These are phyloP conservation scores for Mycogone perniciosa DNA, from an alignment of 2,329 filamentous ascomycete species.

Conservation along the genomic window DNA sequence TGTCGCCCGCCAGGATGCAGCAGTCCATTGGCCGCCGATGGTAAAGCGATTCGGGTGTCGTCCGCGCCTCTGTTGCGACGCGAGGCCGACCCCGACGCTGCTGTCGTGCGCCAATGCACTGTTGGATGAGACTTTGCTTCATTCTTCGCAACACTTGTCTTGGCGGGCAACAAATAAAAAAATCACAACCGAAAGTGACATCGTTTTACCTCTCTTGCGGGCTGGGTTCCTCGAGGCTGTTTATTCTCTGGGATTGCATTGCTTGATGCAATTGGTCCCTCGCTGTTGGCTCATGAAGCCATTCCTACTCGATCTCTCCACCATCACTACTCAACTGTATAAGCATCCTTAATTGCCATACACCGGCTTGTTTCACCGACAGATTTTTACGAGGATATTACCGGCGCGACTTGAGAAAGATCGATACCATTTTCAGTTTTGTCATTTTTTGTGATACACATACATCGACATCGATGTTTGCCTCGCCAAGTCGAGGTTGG, in stretches of 20 bases:
- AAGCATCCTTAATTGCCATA: constrained; percentile 45
- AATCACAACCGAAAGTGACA: constrained; percentile 30
- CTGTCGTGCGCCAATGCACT: constrained; percentile 30
- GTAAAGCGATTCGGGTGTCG: constrained; percentile 33
- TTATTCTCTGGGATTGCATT: constrained; percentile 16
- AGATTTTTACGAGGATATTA: constrained; percentile 32
- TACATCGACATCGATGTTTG: constrained; percentile 22
- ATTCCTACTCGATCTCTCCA: background rate
- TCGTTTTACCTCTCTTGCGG: constrained; percentile 33
- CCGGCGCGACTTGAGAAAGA: constrained; percentile 37
- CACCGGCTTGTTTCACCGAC: constrained; percentile 33
- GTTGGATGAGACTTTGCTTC: constrained; percentile 32
- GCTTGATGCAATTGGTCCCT: constrained; percentile 21
- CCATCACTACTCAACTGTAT: constrained; percentile 35
- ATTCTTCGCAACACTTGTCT: constrained; percentile 40
- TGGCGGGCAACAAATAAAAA: constrained; percentile 42
- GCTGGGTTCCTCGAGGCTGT: constrained; percentile 33
- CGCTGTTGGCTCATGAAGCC: constrained; percentile 25
- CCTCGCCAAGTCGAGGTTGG: constrained; percentile 31
- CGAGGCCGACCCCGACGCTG: constrained; percentile 29
- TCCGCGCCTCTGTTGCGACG: constrained; percentile 28
- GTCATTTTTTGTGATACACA: constrained; percentile 24
- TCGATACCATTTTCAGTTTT: constrained; percentile 41
- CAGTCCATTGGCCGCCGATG: constrained; percentile 48
- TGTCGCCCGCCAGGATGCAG: constrained; percentile 57